Conservation (phyloP, 805 yeast genomes). For the Debaryomyces maramus region DNA sequence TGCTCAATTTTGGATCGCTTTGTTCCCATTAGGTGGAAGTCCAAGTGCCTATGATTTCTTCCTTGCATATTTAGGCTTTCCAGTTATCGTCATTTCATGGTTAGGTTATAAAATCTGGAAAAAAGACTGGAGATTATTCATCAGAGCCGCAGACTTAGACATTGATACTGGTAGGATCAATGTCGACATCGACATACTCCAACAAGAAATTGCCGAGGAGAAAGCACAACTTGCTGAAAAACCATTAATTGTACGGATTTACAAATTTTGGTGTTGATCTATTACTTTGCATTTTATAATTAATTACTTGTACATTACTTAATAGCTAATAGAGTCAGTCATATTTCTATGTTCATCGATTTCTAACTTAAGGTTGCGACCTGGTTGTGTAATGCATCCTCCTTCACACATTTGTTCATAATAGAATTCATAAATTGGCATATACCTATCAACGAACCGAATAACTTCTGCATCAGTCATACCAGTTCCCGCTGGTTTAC, state of each 20-base stretch:
- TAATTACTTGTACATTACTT: conserved; percentile 2
- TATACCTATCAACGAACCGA: conserved; percentile 74
- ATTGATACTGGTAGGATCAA: conserved; percentile 37
- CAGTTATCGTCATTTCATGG: conserved; percentile 31
- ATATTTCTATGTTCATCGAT: conserved; percentile 23
- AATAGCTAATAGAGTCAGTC: conserved; percentile 1
- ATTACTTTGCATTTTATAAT: neutral
- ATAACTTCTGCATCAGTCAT: conserved; percentile 76
- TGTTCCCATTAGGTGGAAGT: conserved; percentile 53
- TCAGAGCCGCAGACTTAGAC: conserved; percentile 31
- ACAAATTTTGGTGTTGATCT: conserved; percentile 29
- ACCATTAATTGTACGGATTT: conserved; percentile 26
- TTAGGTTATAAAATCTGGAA: conserved; percentile 29
- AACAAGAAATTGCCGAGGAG: conserved; percentile 38
- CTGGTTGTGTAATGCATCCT: conserved; percentile 22
- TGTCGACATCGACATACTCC: conserved; percentile 31
- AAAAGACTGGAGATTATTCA: conserved; percentile 25
- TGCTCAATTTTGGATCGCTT: conserved; percentile 68
- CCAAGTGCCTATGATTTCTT: conserved; percentile 34
- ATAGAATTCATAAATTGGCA: conserved; percentile 81
- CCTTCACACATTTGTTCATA: conserved; percentile 44
- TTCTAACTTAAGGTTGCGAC: conserved; percentile 27
- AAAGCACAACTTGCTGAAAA: conserved; percentile 24
- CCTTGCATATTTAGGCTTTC: conserved; percentile 33
- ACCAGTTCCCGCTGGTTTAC: conserved; percentile 55